Evolutionary conservation across 2,329 filamentous ascomycete species (phyloP).

Genomic region (Dactylellina haptotyla): DNA sequence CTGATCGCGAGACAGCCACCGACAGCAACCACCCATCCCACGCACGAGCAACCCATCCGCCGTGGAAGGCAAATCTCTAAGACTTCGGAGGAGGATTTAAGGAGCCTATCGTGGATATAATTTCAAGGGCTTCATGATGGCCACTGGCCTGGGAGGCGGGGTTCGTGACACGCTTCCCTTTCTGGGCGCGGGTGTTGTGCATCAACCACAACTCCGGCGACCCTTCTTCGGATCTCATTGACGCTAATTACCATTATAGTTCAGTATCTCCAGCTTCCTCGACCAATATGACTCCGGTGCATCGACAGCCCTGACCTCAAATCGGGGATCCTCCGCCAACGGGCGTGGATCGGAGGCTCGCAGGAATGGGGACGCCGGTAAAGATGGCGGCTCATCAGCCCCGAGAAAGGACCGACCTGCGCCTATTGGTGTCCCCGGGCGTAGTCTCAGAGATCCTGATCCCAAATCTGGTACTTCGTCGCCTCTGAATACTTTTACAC

Average conservation of each 20-base stretch:
- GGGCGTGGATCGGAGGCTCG: constrained; percentile 38
- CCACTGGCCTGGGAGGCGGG: constrained; percentile 54
- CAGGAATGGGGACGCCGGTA: constrained; percentile 33
- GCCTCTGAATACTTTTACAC: constrained; percentile 48
- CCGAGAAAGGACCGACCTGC: constrained; percentile 46
- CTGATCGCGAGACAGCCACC: constrained; percentile 37
- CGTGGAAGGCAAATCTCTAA: background rate
- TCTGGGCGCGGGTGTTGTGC: constrained; percentile 3
- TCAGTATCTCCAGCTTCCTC: constrained; percentile 42
- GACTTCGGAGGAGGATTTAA: constrained; percentile 1
- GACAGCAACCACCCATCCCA: constrained; percentile 27
- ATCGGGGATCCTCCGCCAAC: constrained; percentile 30
- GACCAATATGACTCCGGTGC: constrained; percentile 34
- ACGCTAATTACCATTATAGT: constrained; percentile 25
- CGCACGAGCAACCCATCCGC: constrained; percentile 1
- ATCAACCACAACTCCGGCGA: constrained; percentile 1
- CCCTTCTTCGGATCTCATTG: background rate
- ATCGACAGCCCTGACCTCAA: background rate
- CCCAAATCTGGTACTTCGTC: constrained; percentile 32
- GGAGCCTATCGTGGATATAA: constrained; percentile 46
- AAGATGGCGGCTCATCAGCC: constrained; percentile 26
- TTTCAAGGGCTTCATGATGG: constrained; percentile 39
- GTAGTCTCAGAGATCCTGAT: constrained; percentile 20
- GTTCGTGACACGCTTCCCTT: constrained; percentile 36
- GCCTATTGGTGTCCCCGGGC: constrained; percentile 48